Evolutionary conservation across 352 stramenopile species (phyloP).

Genomic region (Phytophthora vignae): DNA sequence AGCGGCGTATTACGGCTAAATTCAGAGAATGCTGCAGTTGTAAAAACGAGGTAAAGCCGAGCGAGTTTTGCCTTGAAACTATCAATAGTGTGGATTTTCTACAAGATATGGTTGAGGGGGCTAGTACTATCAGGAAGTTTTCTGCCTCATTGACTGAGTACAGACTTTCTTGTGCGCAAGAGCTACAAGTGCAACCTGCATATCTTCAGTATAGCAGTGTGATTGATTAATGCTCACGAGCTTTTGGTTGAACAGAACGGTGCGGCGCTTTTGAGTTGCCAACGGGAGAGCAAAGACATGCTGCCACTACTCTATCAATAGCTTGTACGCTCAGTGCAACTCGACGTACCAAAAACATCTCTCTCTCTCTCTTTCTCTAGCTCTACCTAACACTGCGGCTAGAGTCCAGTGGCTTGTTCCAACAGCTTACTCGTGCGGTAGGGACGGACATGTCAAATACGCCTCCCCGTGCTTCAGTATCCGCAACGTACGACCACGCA

Average conservation of each 20-base stretch:
- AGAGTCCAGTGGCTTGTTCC: not conserved
- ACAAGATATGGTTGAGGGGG: not conserved
- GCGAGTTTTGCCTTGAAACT: not conserved
- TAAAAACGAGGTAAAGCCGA: not conserved
- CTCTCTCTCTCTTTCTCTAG: not conserved
- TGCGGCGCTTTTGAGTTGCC: not conserved
- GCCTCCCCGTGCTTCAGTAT: not conserved
- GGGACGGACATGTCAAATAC: too few species aligned
- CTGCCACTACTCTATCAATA: constrained; percentile 5
- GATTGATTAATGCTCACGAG: not conserved
- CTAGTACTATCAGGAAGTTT: not conserved
- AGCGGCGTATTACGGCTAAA: not conserved
- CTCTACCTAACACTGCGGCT: not conserved
- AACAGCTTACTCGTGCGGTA: too few species aligned
- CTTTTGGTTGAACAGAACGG: not conserved
- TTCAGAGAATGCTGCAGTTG: not conserved
- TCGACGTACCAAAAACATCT: not conserved
- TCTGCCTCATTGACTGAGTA: too few species aligned
- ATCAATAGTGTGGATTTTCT: not conserved
- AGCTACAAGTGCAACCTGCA: too few species aligned
- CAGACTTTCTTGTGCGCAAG: too few species aligned
- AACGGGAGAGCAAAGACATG: not conserved
- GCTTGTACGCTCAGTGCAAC: not conserved
- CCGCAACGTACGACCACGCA: not conserved
- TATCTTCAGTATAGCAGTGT: too few species aligned